phyloP scores from a whole-genome alignment of 1,139 yeast genomes.

The Geotrichum phurueaensis region DNA sequence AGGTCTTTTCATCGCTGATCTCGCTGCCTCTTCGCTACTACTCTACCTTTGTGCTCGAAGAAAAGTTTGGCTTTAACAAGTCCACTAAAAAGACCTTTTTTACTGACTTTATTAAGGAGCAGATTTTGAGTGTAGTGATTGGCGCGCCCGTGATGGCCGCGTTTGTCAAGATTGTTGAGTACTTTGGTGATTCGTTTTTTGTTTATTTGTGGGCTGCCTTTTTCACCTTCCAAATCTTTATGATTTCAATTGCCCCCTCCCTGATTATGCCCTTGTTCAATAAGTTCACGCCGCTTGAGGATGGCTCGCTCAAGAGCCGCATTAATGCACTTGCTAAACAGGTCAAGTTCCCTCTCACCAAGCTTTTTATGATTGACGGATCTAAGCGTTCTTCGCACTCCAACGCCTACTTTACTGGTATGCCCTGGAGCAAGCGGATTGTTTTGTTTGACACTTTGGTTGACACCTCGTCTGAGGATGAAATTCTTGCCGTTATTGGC shows the following conservation, averaged over 20 bases:
- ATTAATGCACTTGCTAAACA: slow-evolving; percentile 72
- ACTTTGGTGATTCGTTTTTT: slow-evolving; percentile 74
- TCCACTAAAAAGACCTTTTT: slow-evolving; percentile 66
- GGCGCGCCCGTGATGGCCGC: slow-evolving; percentile 71
- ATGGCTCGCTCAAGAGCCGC: slow-evolving; percentile 77
- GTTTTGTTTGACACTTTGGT: slow-evolving; percentile 88
- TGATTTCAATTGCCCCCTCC: slow-evolving; percentile 68
- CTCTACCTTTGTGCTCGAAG: slow-evolving; percentile 81
- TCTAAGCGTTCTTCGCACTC: slow-evolving; percentile 94
- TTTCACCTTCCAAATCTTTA: slow-evolving; percentile 62
- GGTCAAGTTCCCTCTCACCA: slow-evolving; percentile 78
- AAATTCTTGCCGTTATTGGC: slow-evolving; percentile 89
- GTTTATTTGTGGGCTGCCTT: slow-evolving; percentile 70
- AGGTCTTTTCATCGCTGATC: slow-evolving; percentile 45
- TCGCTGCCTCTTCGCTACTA: slow-evolving; percentile 66
- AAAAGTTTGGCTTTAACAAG: slow-evolving; percentile 88
- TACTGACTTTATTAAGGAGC: slow-evolving; percentile 60
- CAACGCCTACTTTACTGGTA: slow-evolving; percentile 90
- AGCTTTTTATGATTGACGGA: slow-evolving; percentile 85
- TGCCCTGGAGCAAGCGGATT: slow-evolving; percentile 95
- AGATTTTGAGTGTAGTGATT: slow-evolving; percentile 48
- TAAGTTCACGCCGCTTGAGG: slow-evolving; percentile 82
- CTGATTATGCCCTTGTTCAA: slow-evolving; percentile 88
- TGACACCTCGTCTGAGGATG: slow-evolving; percentile 66
- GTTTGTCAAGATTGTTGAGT: slow-evolving; percentile 72